Evolutionary conservation across 805 yeast genomes (phyloP).

Genomic region (Saturnispora silvae): DNA sequence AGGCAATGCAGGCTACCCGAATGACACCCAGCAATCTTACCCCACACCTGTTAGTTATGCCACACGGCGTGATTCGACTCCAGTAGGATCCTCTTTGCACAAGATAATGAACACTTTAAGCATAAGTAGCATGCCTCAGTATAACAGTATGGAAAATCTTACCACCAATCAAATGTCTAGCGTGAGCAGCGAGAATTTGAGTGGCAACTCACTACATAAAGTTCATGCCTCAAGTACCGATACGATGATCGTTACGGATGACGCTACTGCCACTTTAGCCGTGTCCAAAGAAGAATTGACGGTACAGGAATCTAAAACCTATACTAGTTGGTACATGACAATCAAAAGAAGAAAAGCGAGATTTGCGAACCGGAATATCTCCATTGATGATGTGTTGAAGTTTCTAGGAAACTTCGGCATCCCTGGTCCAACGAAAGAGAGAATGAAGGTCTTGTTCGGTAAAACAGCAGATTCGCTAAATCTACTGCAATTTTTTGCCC

Average conservation of each 20-base stretch:
- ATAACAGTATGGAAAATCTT: slow-evolving; percentile 7
- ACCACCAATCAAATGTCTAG: not conserved
- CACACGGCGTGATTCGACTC: no score
- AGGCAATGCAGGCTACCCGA: no score
- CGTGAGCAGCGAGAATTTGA: not conserved
- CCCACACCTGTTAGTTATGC: no score
- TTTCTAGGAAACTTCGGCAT: slow-evolving; percentile 74
- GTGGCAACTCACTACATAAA: slow-evolving; percentile 5
- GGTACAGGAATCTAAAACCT: slow-evolving; percentile 69
- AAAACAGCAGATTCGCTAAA: slow-evolving; percentile 55
- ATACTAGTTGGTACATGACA: slow-evolving; percentile 89
- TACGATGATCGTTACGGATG: slow-evolving; percentile 22
- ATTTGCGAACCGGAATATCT: slow-evolving; percentile 47
- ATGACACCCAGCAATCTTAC: not conserved
- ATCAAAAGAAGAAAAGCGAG: slow-evolving; percentile 50
- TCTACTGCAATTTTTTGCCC: slow-evolving; percentile 85
- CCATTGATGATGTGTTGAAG: slow-evolving; percentile 64
- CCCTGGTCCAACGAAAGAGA: slow-evolving; percentile 35
- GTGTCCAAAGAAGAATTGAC: slow-evolving; percentile 61
- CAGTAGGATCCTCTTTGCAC: not conserved
- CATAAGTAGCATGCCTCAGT: not conserved
- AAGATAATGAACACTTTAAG: slow-evolving; percentile 2
- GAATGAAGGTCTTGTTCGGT: slow-evolving; percentile 40
- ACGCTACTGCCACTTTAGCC: slow-evolving; percentile 46
- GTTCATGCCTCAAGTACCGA: slow-evolving; percentile 21